Evolutionary conservation across 768 basidiomycete species (phyloP).

Genomic region (Lentinula boryana): DNA sequence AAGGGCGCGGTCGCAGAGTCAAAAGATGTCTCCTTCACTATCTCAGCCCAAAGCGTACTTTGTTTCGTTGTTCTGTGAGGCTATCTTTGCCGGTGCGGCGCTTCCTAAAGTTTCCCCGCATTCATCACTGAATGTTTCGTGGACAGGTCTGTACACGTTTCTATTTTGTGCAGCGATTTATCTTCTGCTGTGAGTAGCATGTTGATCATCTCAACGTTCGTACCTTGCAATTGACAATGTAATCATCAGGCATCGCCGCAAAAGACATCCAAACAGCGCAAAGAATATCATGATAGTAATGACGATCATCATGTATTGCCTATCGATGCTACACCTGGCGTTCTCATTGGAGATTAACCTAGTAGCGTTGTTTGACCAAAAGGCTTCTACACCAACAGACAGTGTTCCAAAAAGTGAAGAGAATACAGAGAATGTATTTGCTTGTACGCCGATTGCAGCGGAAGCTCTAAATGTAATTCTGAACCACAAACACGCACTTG

Average conservation of each 20-base stretch:
- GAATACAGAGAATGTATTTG: background rate
- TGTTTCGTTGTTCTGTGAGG: background rate
- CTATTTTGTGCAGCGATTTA: background rate
- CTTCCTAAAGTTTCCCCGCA: no score
- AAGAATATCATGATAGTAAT: background rate
- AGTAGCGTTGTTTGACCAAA: background rate
- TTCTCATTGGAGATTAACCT: background rate
- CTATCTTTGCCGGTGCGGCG: background rate
- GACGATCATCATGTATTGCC: background rate
- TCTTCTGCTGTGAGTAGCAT: background rate
- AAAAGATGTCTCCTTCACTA: background rate
- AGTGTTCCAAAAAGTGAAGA: background rate
- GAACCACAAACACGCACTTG: no score
- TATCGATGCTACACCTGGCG: background rate
- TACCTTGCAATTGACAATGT: background rate
- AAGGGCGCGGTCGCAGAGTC: background rate
- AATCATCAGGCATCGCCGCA: background rate
- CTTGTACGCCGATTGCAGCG: background rate
- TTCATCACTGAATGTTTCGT: background rate
- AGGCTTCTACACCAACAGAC: background rate
- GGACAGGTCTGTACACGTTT: background rate
- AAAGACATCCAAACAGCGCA: background rate
- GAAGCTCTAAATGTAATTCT: background rate
- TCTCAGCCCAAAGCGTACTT: conserved; percentile 1
- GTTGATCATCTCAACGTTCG: background rate